phyloP scores from a whole-genome alignment of 139 green algal genomes.

The Volvox reticuliferus region DNA sequence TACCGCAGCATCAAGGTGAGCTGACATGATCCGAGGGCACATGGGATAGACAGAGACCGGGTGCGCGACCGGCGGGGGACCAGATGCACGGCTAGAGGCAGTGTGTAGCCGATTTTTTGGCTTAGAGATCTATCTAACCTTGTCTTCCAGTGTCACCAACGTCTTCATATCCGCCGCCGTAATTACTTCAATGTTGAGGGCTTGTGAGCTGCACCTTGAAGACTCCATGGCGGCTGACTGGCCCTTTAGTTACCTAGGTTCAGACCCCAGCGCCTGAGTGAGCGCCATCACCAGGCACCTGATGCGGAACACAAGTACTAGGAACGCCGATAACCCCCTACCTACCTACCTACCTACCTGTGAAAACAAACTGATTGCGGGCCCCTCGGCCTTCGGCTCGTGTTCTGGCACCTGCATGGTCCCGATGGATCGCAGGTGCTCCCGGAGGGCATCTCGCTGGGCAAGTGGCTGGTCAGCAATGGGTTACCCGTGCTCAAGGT shows the following conservation, averaged over 20 bases:
- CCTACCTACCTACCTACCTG: neutral
- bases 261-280: neutral
- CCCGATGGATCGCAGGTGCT: conserved; percentile 6
- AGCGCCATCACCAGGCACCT: neutral
- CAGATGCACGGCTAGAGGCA: neutral
- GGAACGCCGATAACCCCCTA: neutral
- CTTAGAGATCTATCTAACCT: neutral
- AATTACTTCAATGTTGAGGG: neutral
- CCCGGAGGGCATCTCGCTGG: conserved; percentile 9
- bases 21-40: neutral
- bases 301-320: neutral
- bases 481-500: conserved; percentile 35
- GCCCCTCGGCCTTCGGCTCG: neutral
- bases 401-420: neutral
- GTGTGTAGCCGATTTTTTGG: neutral
- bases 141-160: neutral
- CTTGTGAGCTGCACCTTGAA: too few species aligned
- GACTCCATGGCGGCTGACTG: too few species aligned
- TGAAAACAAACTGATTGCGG: neutral
- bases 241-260: neutral
- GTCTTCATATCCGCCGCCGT: neutral
- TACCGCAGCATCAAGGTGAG: conserved; percentile 42
- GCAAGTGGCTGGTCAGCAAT: conserved; percentile 18
- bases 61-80: neutral
- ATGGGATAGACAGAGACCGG: neutral